These are phyloP conservation scores for Hippophae rhamnoides DNA, from an alignment of 306 rosid species.

Conservation along the genomic window DNA sequence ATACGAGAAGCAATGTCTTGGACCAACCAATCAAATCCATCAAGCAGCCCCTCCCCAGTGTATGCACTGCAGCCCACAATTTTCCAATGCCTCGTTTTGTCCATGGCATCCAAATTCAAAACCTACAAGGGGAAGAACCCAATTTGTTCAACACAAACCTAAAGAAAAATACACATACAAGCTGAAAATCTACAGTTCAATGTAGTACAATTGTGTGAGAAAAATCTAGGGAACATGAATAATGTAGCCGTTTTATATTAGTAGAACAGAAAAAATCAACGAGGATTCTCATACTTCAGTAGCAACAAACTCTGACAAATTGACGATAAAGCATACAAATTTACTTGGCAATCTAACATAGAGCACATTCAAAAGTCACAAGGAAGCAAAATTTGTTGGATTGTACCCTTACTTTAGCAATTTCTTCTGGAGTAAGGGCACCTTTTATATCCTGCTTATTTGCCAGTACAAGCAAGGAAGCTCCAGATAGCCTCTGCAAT, in stretches of 20 bases:
- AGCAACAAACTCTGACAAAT: too few relatives aligned
- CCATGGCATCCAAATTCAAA: constrained; percentile 70
- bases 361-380: neutral
- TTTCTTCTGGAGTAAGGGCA: constrained; percentile 61
- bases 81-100: constrained; percentile 65
- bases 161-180: neutral
- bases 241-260: too few relatives aligned
- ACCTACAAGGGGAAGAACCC: constrained; percentile 26
- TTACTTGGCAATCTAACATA: neutral
- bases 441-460: constrained; percentile 93
- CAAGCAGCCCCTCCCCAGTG: constrained; percentile 71
- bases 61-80: constrained; percentile 81
- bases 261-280: too few relatives aligned
- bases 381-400: too few relatives aligned
- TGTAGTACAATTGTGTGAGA: too few relatives aligned
- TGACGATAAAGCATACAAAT: neutral
- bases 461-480: constrained; percentile 78
- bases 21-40: constrained; percentile 85
- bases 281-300: too few relatives aligned
- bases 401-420: constrained; percentile 48
- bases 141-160: constrained; percentile 2
- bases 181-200: too few relatives aligned
- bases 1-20: constrained; percentile 80
- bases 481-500: constrained; percentile 72
- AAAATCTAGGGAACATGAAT: too few relatives aligned